Evolutionary conservation across 192 early-diverging fungal genomes (phyloP), one percentile per base, ranked within the genome.

Genomic region (Coemansia erecta): DNA sequence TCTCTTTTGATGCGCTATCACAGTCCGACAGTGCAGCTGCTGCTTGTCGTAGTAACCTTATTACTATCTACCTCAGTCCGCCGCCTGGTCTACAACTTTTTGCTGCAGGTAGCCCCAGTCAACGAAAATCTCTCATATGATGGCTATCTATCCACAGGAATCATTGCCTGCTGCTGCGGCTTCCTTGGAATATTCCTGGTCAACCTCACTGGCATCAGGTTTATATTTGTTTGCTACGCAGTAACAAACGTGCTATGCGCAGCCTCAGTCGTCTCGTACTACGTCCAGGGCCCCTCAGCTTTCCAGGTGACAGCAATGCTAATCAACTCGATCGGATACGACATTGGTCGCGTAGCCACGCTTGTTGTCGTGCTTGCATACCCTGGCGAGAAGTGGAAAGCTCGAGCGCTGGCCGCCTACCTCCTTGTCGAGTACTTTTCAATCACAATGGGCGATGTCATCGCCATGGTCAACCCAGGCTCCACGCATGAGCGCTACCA

Each of bases 331-430:
- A 39, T 47, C 5, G 56, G 57, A 3, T 74, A 68, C 21, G 66
- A 68, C 39, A 37, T 74, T 47, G 48, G 61, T 1, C 56, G 66
- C n/a, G 66, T 64, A 3, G 72, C 66, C 4, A 74, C 72, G 0
- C 23, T 74, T 9, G 66, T 74, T 3, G 61, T 67, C 0, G 72
- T 65, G 0, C 24, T 74, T n/a, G 57, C 62, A 3, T 74, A 74
- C 44, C 66, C 72, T 6, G 63, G 66, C 43, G 72, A 74, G 24
- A 39, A 54, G 24, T 74, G 72, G 72, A 74, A 68, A 52, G 58
- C 72, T 1, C 53, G 72, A 0, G 56, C 66, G 11, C 53, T 74
- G 10, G 62, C 61, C 0, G 21, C 56, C 0, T 74, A 64, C 18
- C 47, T 74, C 17, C 51, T 74, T 15, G 42, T 63, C 14, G 65